phyloP scores from a whole-genome alignment of 2,329 filamentous ascomycete species.

The Graphilbum sp. region DNA sequence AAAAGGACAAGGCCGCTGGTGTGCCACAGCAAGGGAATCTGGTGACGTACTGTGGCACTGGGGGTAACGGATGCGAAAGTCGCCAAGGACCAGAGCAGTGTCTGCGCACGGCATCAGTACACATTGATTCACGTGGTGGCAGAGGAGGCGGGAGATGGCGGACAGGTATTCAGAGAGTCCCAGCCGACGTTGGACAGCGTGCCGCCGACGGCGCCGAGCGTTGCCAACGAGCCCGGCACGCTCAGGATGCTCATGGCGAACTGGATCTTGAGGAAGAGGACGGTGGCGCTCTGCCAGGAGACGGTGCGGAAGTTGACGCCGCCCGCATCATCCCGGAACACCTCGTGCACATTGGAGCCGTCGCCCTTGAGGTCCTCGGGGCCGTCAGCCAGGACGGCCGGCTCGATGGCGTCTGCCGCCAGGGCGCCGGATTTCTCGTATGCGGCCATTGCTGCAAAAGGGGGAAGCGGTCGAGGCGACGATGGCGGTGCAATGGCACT shows the following conservation, averaged over 20 bases:
- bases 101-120: conserved; percentile 5
- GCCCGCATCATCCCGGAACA: conserved; percentile 26
- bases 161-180: conserved; percentile 20
- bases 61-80: conserved; percentile 21
- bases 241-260: conserved; percentile 45
- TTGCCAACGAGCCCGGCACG: conserved; percentile 46
- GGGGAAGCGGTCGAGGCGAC: too few species aligned
- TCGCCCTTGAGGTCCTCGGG: not conserved
- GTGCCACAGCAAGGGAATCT: too few species aligned
- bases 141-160: not conserved
- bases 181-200: conserved; percentile 61
- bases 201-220: conserved; percentile 66
- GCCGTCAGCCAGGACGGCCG: not conserved
- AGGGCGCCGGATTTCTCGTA: not conserved
- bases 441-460: not conserved
- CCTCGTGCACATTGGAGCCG: conserved; percentile 13
- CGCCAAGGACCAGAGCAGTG: conserved; percentile 22
- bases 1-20: too few species aligned
- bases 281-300: conserved; percentile 28
- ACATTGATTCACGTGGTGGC: not conserved
- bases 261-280: conserved; percentile 28
- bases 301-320: conserved; percentile 27
- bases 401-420: not conserved
- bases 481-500: too few species aligned
- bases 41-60: conserved; percentile 19